A percentile compares a stretch with the other conserved stretches of the same genome.
Conservation (phyloP, 1,284 basidiomycete species). For the Trichosporon coremiiforme region DNA sequence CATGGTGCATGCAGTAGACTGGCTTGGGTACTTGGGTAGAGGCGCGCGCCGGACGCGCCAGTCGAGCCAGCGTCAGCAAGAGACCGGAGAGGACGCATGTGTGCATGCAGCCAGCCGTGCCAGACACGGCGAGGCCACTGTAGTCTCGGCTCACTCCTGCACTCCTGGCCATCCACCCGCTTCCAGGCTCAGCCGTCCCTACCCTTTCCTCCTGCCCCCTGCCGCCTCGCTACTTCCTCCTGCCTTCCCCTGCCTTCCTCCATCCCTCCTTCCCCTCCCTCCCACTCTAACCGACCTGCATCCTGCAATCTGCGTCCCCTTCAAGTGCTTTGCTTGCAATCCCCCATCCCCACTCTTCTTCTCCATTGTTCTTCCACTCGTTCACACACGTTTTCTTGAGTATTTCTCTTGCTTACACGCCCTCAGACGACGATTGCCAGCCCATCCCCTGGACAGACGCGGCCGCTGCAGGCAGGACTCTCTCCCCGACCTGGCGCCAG, state of each 20-base stretch:
- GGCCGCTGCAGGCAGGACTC: conserved; percentile 1
- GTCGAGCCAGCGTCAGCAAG: too few species aligned
- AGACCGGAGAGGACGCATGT: too few species aligned
- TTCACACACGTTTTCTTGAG: not conserved
- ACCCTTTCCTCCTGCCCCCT: too few species aligned
- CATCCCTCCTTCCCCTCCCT: not conserved
- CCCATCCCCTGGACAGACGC: conserved; percentile 16
- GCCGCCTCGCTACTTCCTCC: not conserved
- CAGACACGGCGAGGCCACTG: not conserved
- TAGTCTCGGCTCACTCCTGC: not conserved
- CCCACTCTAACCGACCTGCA: not conserved
- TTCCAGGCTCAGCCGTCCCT: not conserved
- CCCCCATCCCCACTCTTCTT: not conserved
- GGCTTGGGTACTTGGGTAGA: not conserved
- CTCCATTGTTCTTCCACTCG: not conserved
- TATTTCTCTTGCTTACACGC: conserved; percentile 4
- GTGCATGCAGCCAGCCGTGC: too few species aligned
- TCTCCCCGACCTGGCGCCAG: conserved; percentile 17
- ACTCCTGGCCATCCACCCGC: not conserved
- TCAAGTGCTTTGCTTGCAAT: not conserved
- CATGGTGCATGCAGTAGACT: not conserved
- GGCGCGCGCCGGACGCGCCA: not conserved
- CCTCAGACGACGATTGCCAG: conserved; percentile 17
- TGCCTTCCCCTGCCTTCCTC: not conserved
- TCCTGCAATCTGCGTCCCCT: not conserved